Percentiles rank a stretch among this genome's conserved stretches.
These are phyloP conservation scores for Gossypium ekmanianum DNA, from an alignment of 345 rosid genomes.

Conservation along the genomic window DNA sequence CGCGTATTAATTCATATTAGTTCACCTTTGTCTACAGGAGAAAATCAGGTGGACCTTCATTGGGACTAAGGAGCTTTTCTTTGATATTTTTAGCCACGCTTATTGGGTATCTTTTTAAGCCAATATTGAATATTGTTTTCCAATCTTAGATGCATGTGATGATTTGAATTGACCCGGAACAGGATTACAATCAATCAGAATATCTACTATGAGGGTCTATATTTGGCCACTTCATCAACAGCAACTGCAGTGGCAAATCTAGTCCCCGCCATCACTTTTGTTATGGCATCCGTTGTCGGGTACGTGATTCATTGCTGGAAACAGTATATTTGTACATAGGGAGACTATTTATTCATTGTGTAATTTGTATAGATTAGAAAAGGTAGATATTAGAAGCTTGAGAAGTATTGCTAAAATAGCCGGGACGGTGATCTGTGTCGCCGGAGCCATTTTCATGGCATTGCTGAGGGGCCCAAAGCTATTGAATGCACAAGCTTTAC, in stretches of 20 bases:
- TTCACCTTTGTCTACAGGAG: slow-evolving; percentile 11
- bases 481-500: slow-evolving; percentile 34
- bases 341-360: background rate
- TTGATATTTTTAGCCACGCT: slow-evolving; percentile 32
- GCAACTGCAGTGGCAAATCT: slow-evolving; percentile 37
- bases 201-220: slow-evolving; percentile 36
- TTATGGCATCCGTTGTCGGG: slow-evolving; percentile 34
- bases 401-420: slow-evolving; percentile 59
- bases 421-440: slow-evolving; percentile 58
- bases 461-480: slow-evolving; percentile 70
- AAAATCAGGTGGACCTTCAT: slow-evolving; percentile 16
- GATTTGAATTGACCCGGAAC: background rate
- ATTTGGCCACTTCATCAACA: slow-evolving; percentile 33
- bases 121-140: background rate
- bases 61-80: slow-evolving; percentile 28
- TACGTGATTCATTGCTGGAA: slow-evolving; percentile 11
- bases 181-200: slow-evolving; percentile 36
- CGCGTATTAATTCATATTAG: background rate
- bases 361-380: slow-evolving; percentile 50
- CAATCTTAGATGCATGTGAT: background rate
- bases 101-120: slow-evolving; percentile 23
- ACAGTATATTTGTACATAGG: too few species aligned
- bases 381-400: slow-evolving; percentile 38
- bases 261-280: slow-evolving; percentile 40
- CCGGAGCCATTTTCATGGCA: slow-evolving; percentile 52